These are phyloP conservation scores for Globisporangium apiculatum DNA, from an alignment of 352 stramenopile genomes.

Conservation along the genomic window DNA sequence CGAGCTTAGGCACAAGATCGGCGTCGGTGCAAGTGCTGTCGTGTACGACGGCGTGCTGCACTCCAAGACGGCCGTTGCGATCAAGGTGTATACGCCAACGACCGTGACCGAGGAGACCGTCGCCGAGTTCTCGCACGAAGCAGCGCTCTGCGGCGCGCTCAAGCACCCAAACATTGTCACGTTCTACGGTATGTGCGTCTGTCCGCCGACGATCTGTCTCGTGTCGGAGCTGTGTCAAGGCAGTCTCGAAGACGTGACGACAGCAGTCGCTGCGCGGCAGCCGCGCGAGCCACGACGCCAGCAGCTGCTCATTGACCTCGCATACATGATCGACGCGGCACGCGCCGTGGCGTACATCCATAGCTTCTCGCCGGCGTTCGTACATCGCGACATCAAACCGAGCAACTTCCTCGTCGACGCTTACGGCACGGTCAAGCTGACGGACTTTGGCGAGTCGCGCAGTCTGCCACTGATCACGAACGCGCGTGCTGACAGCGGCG, in stretches of 20 bases:
- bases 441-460: constrained; percentile 66
- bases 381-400: constrained; percentile 69
- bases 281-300: constrained; percentile 40
- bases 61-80: constrained; percentile 43
- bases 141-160: constrained; percentile 47
- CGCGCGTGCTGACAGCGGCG: constrained; percentile 8
- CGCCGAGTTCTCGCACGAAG: constrained; percentile 78
- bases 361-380: constrained; percentile 59
- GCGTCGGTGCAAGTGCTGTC: constrained; percentile 40
- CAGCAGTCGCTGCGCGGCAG: constrained; percentile 38
- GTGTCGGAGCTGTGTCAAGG: constrained; percentile 58
- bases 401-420: constrained; percentile 58
- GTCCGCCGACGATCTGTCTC: constrained; percentile 49
- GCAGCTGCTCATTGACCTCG: not conserved
- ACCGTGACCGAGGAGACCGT: constrained; percentile 54
- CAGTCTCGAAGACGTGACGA: constrained; percentile 44
- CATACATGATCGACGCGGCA: constrained; percentile 15
- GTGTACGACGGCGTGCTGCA: constrained; percentile 63
- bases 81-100: constrained; percentile 73
- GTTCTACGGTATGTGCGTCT: constrained; percentile 81
- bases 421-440: constrained; percentile 51
- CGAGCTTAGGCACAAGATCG: constrained; percentile 38
- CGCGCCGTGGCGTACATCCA: constrained; percentile 64
- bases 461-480: constrained; percentile 10
- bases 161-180: constrained; percentile 60